Percentiles rank a stretch among this genome's conserved stretches.
These are phyloP conservation scores for Leishmania braziliensis DNA, from an alignment of 208 protist genomes.

Conservation along the genomic window DNA sequence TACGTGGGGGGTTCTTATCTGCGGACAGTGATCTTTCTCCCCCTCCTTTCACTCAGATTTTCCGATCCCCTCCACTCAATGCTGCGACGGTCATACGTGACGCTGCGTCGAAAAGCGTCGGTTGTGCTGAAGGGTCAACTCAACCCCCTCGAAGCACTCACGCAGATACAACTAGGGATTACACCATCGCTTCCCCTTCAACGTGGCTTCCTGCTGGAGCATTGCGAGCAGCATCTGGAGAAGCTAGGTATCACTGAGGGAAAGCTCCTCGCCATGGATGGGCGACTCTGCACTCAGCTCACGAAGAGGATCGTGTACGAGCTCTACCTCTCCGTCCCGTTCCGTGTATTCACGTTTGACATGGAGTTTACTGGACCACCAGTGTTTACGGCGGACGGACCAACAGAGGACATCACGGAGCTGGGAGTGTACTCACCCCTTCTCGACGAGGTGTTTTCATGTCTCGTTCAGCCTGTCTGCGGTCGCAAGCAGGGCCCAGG, in stretches of 20 bases:
- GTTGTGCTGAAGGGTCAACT: conserved; percentile 29
- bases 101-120: conserved; percentile 4
- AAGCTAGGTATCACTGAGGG: conserved; percentile 72
- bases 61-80: not conserved
- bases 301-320: conserved; percentile 74
- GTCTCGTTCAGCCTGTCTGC: conserved; percentile 63
- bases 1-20: not conserved
- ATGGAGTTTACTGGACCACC: conserved; percentile 90
- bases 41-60: not conserved
- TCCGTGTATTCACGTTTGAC: conserved; percentile 88
- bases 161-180: conserved; percentile 86
- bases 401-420: conserved; percentile 90
- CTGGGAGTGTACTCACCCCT: conserved; percentile 83
- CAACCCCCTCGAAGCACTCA: conserved; percentile 75
- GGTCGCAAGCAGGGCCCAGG: conserved; percentile 57
- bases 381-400: conserved; percentile 82
- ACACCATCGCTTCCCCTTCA: conserved; percentile 63
- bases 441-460: conserved; percentile 72
- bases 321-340: conserved; percentile 87
- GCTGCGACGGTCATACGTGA: conserved; percentile 7
- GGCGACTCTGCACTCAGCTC: conserved; percentile 61
- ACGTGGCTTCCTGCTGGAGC: conserved; percentile 80
- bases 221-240: conserved; percentile 74
- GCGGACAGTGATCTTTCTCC: not conserved
- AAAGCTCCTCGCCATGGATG: conserved; percentile 85